Evolutionary conservation across 331 rosid genomes (phyloP).

Genomic region (Cucumis variabilis): DNA sequence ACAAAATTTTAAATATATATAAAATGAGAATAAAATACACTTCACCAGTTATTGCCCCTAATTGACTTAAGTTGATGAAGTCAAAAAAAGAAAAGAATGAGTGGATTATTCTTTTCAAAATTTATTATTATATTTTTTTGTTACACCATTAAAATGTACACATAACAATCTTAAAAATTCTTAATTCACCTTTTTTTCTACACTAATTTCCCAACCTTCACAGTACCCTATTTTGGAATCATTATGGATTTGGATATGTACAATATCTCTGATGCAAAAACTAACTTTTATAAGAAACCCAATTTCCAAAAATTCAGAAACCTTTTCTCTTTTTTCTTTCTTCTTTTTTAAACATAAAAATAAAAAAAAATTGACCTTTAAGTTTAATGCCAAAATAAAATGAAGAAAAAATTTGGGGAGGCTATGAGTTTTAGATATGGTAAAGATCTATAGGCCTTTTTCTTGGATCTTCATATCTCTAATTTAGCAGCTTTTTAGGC

Average conservation of each 20-base stretch:
- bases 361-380: background rate
- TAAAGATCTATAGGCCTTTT: background rate
- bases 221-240: background rate
- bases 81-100: no score
- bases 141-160: no score
- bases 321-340: background rate
- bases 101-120: no score
- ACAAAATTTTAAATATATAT: no score
- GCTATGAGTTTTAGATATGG: background rate
- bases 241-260: constrained; percentile 1
- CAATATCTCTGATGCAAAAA: background rate
- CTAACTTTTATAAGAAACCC: constrained; percentile 13
- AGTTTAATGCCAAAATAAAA: background rate
- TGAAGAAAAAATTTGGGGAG: constrained; percentile 6
- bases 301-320: background rate
- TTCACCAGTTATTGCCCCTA: no score
- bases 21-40: no score
- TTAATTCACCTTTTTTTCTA: background rate
- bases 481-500: constrained; percentile 29
- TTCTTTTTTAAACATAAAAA: no score
- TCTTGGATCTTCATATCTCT: constrained; percentile 17
- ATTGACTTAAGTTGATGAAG: no score
- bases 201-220: background rate
- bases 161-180: background rate
- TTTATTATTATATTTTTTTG: no score